These are phyloP conservation scores for Akanthomyces muscarius DNA, from an alignment of 2,329 filamentous ascomycete genomes.

Conservation along the genomic window DNA sequence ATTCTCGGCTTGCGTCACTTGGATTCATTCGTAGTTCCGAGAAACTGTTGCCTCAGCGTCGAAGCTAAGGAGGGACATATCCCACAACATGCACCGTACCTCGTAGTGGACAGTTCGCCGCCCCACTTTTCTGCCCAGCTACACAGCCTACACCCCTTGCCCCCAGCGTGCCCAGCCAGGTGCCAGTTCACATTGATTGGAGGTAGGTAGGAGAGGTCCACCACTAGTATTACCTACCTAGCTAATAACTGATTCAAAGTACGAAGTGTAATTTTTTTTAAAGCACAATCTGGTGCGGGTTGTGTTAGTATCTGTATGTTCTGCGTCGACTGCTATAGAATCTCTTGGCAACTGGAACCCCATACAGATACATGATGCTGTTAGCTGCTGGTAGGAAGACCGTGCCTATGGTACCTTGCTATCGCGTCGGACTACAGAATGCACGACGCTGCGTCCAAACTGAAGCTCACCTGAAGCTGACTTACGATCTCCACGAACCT, in stretches of 20 bases:
- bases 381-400: neutral
- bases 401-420: neutral
- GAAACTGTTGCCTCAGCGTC: neutral
- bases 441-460: constrained; percentile 2
- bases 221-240: neutral
- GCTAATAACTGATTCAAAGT: too few relatives aligned
- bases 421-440: neutral
- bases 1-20: neutral
- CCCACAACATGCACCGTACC: neutral
- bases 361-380: neutral
- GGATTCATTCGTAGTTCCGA: neutral
- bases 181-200: neutral
- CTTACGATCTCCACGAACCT: constrained; percentile 65
- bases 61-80: constrained; percentile 8
- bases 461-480: constrained; percentile 35
- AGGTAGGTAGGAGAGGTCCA: neutral
- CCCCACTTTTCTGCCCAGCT: constrained; percentile 12
- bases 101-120: constrained; percentile 7
- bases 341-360: neutral
- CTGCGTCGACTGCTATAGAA: neutral
- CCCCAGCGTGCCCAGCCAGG: neutral
- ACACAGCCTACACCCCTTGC: neutral
- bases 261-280: neutral
- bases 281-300: neutral
- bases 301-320: neutral